Evolutionary conservation across 1,284 basidiomycete species (phyloP), one percentile per base, ranked within the genome.

Genomic region (Spongispora temasekensis): DNA sequence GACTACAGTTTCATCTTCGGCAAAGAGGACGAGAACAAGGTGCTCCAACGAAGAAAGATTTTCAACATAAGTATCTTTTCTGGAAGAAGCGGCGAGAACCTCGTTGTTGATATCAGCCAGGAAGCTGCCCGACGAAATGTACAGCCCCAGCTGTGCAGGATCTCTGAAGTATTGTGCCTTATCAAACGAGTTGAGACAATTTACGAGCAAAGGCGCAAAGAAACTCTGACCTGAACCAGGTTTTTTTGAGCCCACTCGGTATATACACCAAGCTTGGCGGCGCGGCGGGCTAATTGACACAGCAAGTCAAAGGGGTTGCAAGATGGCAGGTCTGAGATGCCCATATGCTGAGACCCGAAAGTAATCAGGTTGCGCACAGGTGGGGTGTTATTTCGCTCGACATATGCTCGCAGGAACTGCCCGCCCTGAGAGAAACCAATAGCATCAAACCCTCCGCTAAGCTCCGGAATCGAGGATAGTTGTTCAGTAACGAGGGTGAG

Each of bases 101-200:
- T 94, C 91, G 69, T 92, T 93, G 76, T 94, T 94, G 72, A 94
- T 86, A 17, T 82, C 81, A 0, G 88, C 76, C 21, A 95, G 79
- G 73, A 93, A 94, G 42, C 76, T 78, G 75, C 93, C 95, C 7
- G 83, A 75, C 4, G 78, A 70, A 35, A 93, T 79, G 72, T 98
- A 99, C 10, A 80, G 75, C 7, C 84, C 82, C 52, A 95, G 78
- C 27, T 88, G 85, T n/a, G 77, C 77, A 5, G 93, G 90, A 76
- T 98, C 95, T 42, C 97, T 88, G 76, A 85, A 98, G 77, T 98
- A 99, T 71, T 98, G 95, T 1, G 97, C 97, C 83, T n/a, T 94
- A 65, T 37, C 53, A 10, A 48, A 50, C n/a, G 40, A 37, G 37
- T 30, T n/a, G 56, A 30, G 62, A 58, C 53, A 56, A 55, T 48